Evolutionary conservation across 2,329 filamentous ascomycete genomes (phyloP).

Genomic region (Chrysosporium keratinophilum): DNA sequence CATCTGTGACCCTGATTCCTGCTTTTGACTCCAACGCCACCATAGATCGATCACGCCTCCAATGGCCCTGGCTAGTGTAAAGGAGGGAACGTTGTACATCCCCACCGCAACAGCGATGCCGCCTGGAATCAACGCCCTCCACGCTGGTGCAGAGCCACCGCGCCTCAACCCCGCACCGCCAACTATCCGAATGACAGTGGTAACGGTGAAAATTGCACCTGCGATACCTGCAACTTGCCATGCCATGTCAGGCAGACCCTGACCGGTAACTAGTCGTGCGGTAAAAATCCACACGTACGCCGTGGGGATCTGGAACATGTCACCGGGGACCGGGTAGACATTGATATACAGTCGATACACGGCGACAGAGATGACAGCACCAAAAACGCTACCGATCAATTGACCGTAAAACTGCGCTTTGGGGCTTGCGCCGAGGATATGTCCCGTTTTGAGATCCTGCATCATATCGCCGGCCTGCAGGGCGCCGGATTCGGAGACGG

Average conservation of each 20-base stretch:
- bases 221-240: constrained; percentile 66
- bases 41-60: constrained; percentile 70
- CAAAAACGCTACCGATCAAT: constrained; percentile 76
- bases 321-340: constrained; percentile 79
- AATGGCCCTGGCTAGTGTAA: constrained; percentile 76
- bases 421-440: constrained; percentile 81
- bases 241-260: constrained; percentile 76
- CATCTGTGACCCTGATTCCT: constrained; percentile 29
- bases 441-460: constrained; percentile 94
- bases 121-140: constrained; percentile 71
- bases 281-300: constrained; percentile 98
- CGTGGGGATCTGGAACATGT: constrained; percentile 86
- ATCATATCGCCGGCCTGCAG: constrained; percentile 92
- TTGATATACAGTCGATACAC: constrained; percentile 85
- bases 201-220: constrained; percentile 60
- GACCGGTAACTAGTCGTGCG: constrained; percentile 79
- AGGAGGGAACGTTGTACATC: constrained; percentile 96
- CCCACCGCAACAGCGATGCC: constrained; percentile 94
- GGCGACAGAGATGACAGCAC: constrained; percentile 72
- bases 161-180: constrained; percentile 24
- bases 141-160: constrained; percentile 35
- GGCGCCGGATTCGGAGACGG: constrained; percentile 73
- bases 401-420: constrained; percentile 96
- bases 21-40: constrained; percentile 49
- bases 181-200: constrained; percentile 58